Base-by-base conservation (phyloP, 2,329 filamentous ascomycete genomes). In the Juglanconis sp. region DNA sequence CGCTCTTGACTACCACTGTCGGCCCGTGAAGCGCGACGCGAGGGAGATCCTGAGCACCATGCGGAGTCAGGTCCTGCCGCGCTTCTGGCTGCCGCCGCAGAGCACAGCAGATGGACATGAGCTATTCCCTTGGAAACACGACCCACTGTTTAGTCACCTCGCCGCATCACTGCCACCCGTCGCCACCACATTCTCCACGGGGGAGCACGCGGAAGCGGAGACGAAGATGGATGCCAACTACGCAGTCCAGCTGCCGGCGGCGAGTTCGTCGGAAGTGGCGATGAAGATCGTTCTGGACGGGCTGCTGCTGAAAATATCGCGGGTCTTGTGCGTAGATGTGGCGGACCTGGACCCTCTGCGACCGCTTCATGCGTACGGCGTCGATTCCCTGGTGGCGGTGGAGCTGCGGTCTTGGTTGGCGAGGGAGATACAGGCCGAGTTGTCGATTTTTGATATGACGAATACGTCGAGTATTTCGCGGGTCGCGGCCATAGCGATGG, bases 381-480 rank as follows among this genome's bases (percentile, higher is more conserved):
- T 70, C 31, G 68, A 70, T 60, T 70, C 68, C 51, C 55, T 69
- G 42, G 66, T 68, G 15, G 68, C 65, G 9, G 69, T 65, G 9
- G 66, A 68, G 40, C 57, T 69, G 46, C 62, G 66, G 15, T 58
- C 66, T 3, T 68, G 67, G 68, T n/a, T 69, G 30, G 47, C 64
- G 24, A 69, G 65, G 56, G 66, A 66, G 36, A 51, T 70, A n/a
- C 61, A 64, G 38, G 65, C 65, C 2, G 65, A 70, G 30, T 48
- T 69, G 3, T 66, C 68, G 17, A 62, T 70, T 11, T 68, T 70
- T 54, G 67, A 69, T 38, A 68, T 69, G 36, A 38, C 36, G 11
- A 38, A 17, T 17, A 17, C 17, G 17, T 17, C 17, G 17, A 17
- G 17, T 17, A 17, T 17, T 17, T 17, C 17, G 17, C 17, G 17